Percentiles rank a stretch among this genome's conserved stretches.
Evolutionary conservation across 1,284 basidiomycete species (phyloP).

Genomic region (Leccinum fallax): DNA sequence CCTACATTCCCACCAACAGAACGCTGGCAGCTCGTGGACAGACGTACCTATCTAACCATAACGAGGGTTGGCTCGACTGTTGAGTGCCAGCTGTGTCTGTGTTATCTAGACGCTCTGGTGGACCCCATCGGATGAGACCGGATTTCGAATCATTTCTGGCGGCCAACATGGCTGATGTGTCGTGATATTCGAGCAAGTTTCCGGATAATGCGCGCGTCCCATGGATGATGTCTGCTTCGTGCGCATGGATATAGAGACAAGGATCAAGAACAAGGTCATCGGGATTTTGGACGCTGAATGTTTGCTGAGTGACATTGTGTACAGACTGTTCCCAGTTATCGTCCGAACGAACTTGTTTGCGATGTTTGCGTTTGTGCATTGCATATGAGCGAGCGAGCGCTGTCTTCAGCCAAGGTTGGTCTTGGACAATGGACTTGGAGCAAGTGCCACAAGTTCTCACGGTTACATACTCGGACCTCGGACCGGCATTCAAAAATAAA

Average conservation of each 20-base stretch:
- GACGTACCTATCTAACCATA: slow-evolving; percentile 66
- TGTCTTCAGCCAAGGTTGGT: neutral
- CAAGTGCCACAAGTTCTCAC: too few species aligned
- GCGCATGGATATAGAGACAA: slow-evolving; percentile 58
- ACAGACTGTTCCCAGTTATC: slow-evolving; percentile 13
- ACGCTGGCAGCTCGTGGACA: slow-evolving; percentile 13
- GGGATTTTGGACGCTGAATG: neutral
- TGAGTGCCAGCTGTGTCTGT: slow-evolving; percentile 4
- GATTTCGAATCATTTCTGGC: slow-evolving; percentile 34
- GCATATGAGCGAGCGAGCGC: neutral
- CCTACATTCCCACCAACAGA: slow-evolving; percentile 5
- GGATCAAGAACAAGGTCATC: slow-evolving; percentile 22
- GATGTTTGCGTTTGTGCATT: slow-evolving; percentile 33
- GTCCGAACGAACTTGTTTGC: slow-evolving; percentile 12
- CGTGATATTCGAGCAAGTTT: slow-evolving; percentile 47
- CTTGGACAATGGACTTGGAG: too few species aligned
- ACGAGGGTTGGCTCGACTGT: slow-evolving; percentile 35
- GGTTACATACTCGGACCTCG: too few species aligned
- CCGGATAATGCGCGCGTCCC: slow-evolving; percentile 47
- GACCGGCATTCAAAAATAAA: neutral
- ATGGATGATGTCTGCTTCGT: slow-evolving; percentile 65
- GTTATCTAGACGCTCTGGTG: slow-evolving; percentile 8
- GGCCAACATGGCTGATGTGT: slow-evolving; percentile 12
- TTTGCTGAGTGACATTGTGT: slow-evolving; percentile 2
- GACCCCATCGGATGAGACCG: slow-evolving; percentile 50